Evolutionary conservation across 1,139 yeast species (phyloP), one percentile per base, ranked within the genome.

Genomic region (Arxiozyma telluris): DNA sequence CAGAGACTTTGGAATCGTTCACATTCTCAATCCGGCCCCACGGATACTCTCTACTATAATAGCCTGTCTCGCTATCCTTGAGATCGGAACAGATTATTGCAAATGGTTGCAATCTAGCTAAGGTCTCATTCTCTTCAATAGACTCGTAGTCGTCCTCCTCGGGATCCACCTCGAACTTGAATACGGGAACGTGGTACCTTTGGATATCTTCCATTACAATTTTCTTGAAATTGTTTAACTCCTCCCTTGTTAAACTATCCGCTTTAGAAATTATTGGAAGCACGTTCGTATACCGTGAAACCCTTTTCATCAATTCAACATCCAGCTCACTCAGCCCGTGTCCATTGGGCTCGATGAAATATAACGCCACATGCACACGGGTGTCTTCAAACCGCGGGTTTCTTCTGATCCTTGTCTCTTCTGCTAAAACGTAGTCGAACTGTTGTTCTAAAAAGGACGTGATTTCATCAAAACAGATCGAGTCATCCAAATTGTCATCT

Each of bases 381-480:
- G 89, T 82, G 67, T 86, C 94, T 59, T 81, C 82, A 62, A 86
- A 86, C 54, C 90, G 72, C 38, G 94, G 94, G 64, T 86, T 85
- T 79, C 94, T 81, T 71, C 80, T 81, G 59, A 86, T 81, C 61
- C 88, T 74, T 1, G 90, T 84, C 65, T 86, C 93, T 66, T 86
- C 94, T 6, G 88, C 86, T 58, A 86, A 74, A 7, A 84, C 87
- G 59, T 80, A 78, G 67, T 85, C 91, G 69, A 87, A 91, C 70
- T 91, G 97, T 66, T 84, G 88, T 66, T 87, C 93, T 60, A 93
- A 74, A 68, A 83, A 91, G 57, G 80, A 80, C 53, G 84, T 82
- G 57, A 93, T 83, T 59, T 86, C 86, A 42, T 75, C 76, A 65
- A 87, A 86, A 67, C 89, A 79, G 56, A 74, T 58, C 49, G 79